Evolutionary conservation across 139 green algal species (phyloP).

Genomic region (Edaphochlamys debaryana): DNA sequence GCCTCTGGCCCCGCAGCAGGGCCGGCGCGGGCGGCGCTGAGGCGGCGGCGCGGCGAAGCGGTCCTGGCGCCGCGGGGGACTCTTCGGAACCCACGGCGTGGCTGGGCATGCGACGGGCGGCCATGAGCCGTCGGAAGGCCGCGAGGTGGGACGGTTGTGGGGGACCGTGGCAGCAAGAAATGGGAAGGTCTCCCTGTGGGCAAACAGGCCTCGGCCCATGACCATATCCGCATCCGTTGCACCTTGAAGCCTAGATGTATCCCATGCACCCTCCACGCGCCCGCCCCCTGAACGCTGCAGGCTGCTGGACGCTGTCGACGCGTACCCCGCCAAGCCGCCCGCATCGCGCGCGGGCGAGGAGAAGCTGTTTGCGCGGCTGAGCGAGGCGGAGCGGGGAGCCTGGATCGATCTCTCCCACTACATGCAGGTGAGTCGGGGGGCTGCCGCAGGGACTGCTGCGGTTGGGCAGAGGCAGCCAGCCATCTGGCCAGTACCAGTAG

Average conservation of each 20-base stretch:
- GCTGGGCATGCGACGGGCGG: not conserved
- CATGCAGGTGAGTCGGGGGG: conserved; percentile 41
- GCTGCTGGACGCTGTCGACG: conserved; percentile 34
- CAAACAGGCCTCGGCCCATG: too few species aligned
- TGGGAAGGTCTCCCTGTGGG: too few species aligned
- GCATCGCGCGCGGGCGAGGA: conserved; percentile 17
- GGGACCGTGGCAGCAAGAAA: too few species aligned
- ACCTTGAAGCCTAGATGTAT: too few species aligned
- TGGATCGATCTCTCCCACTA: conserved; percentile 41
- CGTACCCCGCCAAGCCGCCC: conserved; percentile 36
- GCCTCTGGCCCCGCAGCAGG: not conserved
- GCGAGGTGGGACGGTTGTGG: too few species aligned
- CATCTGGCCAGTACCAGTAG: too few species aligned
- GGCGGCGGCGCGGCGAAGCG: not conserved
- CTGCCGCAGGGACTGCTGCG: too few species aligned
- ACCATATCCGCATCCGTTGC: too few species aligned
- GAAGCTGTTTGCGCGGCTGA: conserved; percentile 20
- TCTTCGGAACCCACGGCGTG: not conserved
- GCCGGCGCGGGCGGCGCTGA: not conserved
- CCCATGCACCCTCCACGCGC: too few species aligned
- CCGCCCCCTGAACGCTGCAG: too few species aligned
- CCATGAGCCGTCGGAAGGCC: not conserved
- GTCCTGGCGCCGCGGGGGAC: too few species aligned
- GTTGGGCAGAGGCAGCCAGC: too few species aligned
- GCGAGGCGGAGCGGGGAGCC: not conserved